Base-by-base conservation (phyloP, 2,329 filamentous ascomycete genomes). In the Fusarium sp. region DNA sequence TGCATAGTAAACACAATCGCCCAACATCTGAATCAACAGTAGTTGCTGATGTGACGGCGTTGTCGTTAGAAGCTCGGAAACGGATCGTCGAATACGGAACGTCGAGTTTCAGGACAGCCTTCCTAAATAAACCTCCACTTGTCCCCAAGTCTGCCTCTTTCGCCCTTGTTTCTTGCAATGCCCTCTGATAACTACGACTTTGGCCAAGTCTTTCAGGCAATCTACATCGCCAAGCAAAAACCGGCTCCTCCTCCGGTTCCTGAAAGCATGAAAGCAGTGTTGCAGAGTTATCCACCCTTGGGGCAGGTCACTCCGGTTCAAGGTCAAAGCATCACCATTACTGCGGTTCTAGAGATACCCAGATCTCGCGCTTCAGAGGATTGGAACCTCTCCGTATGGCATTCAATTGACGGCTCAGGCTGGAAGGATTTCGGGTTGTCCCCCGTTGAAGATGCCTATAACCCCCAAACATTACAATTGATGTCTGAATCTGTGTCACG, bases 381-480 rank as follows among this genome's bases (percentile, higher is more conserved):
- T 18, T 96, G 93, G 91, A 87, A 96, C 72, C 88, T 94, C 34
- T 88, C 88, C 15, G 80, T 97, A 8, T 97, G 94, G 93, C 89
- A 93, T 61, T 86, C 85, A 5, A 67, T 75, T 67, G 90, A 92
- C 72, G 87, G 88, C 54, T 77, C 82, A 28, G 83, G 84, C 70
- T 84, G 87, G 89, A 65, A 81, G 80, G 82, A 95, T 84, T 87
- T 82, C 16, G 60, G 65, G 1, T 73, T 89, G 31, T 47, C 48
- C 3, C 72, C 77, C 8, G 46, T 77, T 66, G 55, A 72, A 37
- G 65, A 62, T 39, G 50, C 60, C 12, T 61, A 75, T 8, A 62
- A 51, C 7, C 87, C 91, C 23, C 82, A 88, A 16, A 81, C 82
- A 28, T 82, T 96, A 3, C 83, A 88, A 55, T 73, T 78, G 4